Percentiles rank a stretch among this genome's conserved stretches.
Conservation (phyloP, 352 stramenopile genomes). For the Peronospora tabacina region DNA sequence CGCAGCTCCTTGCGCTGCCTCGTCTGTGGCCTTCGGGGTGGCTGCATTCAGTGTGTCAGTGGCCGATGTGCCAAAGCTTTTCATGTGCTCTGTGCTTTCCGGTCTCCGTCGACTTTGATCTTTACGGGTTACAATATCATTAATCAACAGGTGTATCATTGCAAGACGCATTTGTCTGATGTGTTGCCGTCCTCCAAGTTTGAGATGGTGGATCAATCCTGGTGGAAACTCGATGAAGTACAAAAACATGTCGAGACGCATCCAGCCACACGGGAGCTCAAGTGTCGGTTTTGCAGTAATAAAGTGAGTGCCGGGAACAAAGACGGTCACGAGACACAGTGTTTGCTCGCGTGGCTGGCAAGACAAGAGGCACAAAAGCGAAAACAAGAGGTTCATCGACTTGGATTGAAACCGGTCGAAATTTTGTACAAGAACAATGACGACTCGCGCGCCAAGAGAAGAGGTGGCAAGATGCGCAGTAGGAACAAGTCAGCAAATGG, state of each 20-base stretch:
- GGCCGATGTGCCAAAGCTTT: constrained; percentile 76
- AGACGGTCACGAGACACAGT: constrained; percentile 53
- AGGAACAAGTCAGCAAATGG: constrained; percentile 18
- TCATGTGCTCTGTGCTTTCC: constrained; percentile 77
- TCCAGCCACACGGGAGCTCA: constrained; percentile 21
- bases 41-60: constrained; percentile 85
- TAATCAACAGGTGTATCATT: constrained; percentile 80
- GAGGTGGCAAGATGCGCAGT: constrained; percentile 14
- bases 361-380: constrained; percentile 36
- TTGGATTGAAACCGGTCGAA: constrained; percentile 26
- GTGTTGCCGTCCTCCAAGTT: constrained; percentile 41
- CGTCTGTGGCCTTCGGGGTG: constrained; percentile 72
- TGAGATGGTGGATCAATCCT: constrained; percentile 65
- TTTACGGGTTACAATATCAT: constrained; percentile 79
- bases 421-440: constrained; percentile 37
- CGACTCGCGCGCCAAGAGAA: constrained; percentile 31
- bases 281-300: constrained; percentile 51
- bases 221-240: constrained; percentile 29
- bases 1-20: constrained; percentile 67
- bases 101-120: constrained; percentile 51
- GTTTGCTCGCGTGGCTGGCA: constrained; percentile 49
- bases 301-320: constrained; percentile 38
- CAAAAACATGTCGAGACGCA: constrained; percentile 23
- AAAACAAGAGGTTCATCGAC: constrained; percentile 29
- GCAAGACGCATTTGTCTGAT: constrained; percentile 64